Percentiles rank a stretch among this genome's conserved stretches.
These are phyloP conservation scores for Xerocomus amazonicus DNA, from an alignment of 1,284 basidiomycete genomes.

Conservation along the genomic window DNA sequence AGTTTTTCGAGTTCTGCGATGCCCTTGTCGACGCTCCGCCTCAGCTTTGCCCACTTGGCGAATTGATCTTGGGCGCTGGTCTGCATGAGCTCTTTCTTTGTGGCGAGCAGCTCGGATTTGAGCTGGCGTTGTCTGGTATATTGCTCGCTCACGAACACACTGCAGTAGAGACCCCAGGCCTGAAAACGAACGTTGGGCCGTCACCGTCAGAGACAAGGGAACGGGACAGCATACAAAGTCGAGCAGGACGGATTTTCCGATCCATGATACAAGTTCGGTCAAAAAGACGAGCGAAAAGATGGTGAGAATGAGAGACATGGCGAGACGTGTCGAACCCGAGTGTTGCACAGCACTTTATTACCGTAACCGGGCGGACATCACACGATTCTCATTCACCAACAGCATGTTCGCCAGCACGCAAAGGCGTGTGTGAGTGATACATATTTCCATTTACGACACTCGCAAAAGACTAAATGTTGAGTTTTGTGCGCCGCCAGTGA, in stretches of 20 bases:
- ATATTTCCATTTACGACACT: slow-evolving; percentile 18
- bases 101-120: slow-evolving; percentile 72
- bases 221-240: slow-evolving; percentile 58
- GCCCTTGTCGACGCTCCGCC: slow-evolving; percentile 89
- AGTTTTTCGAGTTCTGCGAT: slow-evolving; percentile 90
- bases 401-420: no score
- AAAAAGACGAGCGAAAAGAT: slow-evolving; percentile 80
- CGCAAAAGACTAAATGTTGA: slow-evolving; percentile 88
- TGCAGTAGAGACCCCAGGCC: slow-evolving; percentile 69
- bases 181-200: slow-evolving; percentile 27
- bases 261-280: slow-evolving; percentile 82
- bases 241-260: slow-evolving; percentile 79
- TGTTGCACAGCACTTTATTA: neutral
- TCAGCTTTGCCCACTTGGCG: slow-evolving; percentile 96
- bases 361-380: no score
- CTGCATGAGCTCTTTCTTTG: slow-evolving; percentile 82
- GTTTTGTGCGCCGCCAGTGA: slow-evolving; percentile 93
- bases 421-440: slow-evolving; percentile 26
- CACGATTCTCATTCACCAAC: no score
- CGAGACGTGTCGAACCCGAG: neutral
- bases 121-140: slow-evolving; percentile 61
- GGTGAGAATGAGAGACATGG: slow-evolving; percentile 74
- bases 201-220: neutral
- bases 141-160: slow-evolving; percentile 56
- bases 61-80: slow-evolving; percentile 98